phyloP scores from a whole-genome alignment of 306 rosid genomes.

The Astragalus membranaceus region DNA sequence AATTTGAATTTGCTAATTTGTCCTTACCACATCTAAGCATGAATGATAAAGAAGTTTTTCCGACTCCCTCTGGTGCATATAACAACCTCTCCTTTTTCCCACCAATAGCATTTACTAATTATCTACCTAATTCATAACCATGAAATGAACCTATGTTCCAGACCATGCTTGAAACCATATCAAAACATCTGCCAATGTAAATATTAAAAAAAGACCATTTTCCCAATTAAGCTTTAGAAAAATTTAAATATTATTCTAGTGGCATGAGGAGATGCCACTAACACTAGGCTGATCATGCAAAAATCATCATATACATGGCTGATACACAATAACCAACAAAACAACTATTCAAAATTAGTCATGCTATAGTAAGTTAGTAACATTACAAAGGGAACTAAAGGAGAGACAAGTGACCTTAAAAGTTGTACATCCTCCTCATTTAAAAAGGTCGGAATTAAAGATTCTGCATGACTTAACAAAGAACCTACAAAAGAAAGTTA shows the following conservation, averaged over 20 bases:
- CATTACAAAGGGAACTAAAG: neutral
- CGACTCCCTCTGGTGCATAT: neutral
- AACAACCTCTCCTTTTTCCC: neutral
- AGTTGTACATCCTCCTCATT: conserved; percentile 85
- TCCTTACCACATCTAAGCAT: neutral
- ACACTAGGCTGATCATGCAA: neutral
- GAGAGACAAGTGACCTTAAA: conserved; percentile 49
- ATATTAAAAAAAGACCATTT: neutral
- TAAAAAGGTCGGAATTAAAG: conserved; percentile 76
- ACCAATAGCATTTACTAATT: neutral
- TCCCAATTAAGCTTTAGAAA: neutral
- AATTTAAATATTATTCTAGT: neutral
- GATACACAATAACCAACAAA: neutral
- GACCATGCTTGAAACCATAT: conserved; percentile 4
- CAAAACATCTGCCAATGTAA: neutral
- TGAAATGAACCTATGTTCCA: neutral
- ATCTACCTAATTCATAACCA: neutral
- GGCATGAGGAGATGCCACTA: conserved; percentile 3
- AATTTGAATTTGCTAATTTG: too few species aligned
- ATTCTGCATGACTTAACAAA: conserved; percentile 88
- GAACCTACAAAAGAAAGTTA: conserved; percentile 64
- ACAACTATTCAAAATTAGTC: conserved; percentile 13
- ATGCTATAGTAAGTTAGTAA: neutral
- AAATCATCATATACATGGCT: conserved; percentile 1
- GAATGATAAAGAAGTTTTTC: neutral